Conservation (phyloP, 1,139 yeast species). For the Entelexis paramagnoliae region DNA sequence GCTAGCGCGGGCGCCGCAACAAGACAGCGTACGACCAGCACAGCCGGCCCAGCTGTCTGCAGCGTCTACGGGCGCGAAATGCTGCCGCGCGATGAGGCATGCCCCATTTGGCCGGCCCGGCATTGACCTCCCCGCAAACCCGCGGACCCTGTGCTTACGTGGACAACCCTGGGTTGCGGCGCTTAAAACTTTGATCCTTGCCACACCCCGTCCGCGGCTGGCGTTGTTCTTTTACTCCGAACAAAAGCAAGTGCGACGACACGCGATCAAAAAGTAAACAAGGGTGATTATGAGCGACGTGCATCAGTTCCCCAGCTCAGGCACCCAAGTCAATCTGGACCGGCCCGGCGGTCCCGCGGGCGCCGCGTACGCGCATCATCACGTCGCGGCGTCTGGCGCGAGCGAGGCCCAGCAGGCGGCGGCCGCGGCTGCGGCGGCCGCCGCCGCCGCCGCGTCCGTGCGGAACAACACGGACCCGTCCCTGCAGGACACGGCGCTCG, state of each 20-base stretch:
- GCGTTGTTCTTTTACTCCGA: slow-evolving; percentile 7
- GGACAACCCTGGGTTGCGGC: not conserved
- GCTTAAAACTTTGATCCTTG: slow-evolving; percentile 5
- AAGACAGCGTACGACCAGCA: no score
- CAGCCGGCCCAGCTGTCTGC: no score
- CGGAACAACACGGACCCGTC: slow-evolving; percentile 10
- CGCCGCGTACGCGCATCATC: slow-evolving; percentile 1
- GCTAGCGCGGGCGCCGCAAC: no score
- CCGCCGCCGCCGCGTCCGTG: slow-evolving; percentile 13
- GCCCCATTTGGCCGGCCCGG: not conserved
- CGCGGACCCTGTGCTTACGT: not conserved
- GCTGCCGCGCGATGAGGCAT: not conserved
- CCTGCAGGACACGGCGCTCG: slow-evolving; percentile 7
- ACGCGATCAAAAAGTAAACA: slow-evolving; percentile 10
- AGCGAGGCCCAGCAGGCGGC: slow-evolving; percentile 7
- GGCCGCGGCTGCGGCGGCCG: slow-evolving; percentile 11
- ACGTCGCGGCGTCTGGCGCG: slow-evolving; percentile 2
- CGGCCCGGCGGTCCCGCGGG: slow-evolving; percentile 23
- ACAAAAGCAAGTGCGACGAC: slow-evolving; percentile 1
- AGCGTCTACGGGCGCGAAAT: no score
- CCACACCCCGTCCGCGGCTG: not conserved
- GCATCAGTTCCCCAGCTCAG: slow-evolving; percentile 8
- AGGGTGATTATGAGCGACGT: slow-evolving; percentile 5
- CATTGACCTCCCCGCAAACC: not conserved
- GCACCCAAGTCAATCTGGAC: slow-evolving; percentile 3